Base-by-base conservation (phyloP, 306 rosid species). In the Oemleria cerasiformis region DNA sequence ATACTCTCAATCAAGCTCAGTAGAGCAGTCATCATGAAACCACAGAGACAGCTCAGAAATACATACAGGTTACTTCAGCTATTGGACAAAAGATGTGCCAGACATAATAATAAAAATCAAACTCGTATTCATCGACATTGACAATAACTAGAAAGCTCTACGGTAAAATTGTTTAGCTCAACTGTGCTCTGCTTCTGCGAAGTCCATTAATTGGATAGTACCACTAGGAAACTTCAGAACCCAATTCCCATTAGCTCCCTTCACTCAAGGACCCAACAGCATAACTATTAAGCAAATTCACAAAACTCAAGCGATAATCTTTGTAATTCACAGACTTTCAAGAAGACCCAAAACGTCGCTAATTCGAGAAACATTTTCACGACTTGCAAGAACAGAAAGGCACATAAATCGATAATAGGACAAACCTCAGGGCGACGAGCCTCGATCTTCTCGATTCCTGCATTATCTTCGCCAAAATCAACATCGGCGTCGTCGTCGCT, bases 371-470 rank as follows among this genome's bases (percentile, higher is more conserved):
- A 61, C 36, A 30, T 30, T 30, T 36, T 61, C 23, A 61, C 23
- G 38, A 58, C 25, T 6, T 20, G 21, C 23, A 3, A 4, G 3
- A 23, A 15, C 14, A 61, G 9, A 61, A 6, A 8, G 6, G 17
- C 8, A 17, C n/a, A 38, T 45, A 39, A 61, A 61, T 1, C 8
- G 65, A 38, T 1, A n/a, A 19, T 59, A 12, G 42, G 41, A 39
- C 41, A 42, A 16, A 92, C 97, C 96, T 92, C 94, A 6, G 89
- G 73, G 13, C 96, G 89, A 57, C 90, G 84, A 65, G 90, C 83
- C 41, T 79, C 76, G 73, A 86, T 70, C 75, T 65, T 77, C 30
- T 85, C 74, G 60, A 87, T 82, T 56, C 86, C 91, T 41, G 84
- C 75, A 36, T 84, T 84, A 25, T 80, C 85, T 0, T 80, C 88